Conservation (phyloP, 805 yeast genomes). For the Nakazawaea laoshanensis region DNA sequence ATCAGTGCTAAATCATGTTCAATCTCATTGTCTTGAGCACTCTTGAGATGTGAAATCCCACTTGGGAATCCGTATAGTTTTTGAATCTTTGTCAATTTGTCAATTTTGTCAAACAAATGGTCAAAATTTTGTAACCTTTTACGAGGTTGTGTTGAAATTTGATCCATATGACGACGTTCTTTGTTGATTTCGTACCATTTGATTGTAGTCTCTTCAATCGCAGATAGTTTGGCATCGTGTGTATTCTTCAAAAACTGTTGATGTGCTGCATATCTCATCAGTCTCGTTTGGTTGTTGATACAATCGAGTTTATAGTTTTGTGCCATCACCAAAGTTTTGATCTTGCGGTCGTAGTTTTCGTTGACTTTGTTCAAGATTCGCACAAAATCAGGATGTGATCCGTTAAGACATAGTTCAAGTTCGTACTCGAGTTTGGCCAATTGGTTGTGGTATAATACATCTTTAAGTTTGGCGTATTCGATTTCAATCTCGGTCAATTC, state of each 20-base stretch:
- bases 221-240: slow-evolving; percentile 55
- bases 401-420: slow-evolving; percentile 76
- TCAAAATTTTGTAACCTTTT: slow-evolving; percentile 22
- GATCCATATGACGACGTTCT: slow-evolving; percentile 79
- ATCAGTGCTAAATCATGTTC: slow-evolving; percentile 63
- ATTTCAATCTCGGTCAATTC: slow-evolving; percentile 75
- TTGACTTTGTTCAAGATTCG: slow-evolving; percentile 65
- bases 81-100: slow-evolving; percentile 59
- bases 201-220: slow-evolving; percentile 68
- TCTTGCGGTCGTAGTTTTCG: slow-evolving; percentile 62
- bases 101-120: slow-evolving; percentile 48
- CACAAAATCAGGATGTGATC: slow-evolving; percentile 86
- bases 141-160: slow-evolving; percentile 29
- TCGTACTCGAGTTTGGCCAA: slow-evolving; percentile 71
- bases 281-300: slow-evolving; percentile 73
- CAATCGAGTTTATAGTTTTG: slow-evolving; percentile 66
- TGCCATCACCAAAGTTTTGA: slow-evolving; percentile 25
- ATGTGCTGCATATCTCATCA: slow-evolving; percentile 71
- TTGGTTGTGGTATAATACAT: slow-evolving; percentile 78
- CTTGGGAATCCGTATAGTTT: slow-evolving; percentile 73
- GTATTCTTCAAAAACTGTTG: slow-evolving; percentile 69
- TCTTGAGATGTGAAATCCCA: slow-evolving; percentile 57
- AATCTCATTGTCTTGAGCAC: slow-evolving; percentile 65
- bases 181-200: slow-evolving; percentile 89
- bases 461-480: slow-evolving; percentile 80